Base-by-base conservation (phyloP, 805 yeast genomes). In the Candida xiaguanensis region DNA sequence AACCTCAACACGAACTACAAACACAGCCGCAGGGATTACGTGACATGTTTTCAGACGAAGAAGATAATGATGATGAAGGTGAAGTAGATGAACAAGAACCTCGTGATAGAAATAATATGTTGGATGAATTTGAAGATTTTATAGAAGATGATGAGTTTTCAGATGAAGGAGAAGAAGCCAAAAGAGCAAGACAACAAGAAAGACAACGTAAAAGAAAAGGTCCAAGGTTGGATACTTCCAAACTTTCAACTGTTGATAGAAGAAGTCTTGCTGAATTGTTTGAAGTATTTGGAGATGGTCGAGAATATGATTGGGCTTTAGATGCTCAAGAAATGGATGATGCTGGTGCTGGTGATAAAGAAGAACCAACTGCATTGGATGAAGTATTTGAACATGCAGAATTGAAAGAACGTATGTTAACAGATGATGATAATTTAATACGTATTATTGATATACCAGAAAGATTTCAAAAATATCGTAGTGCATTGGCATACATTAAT, bases 261-360 rank as follows among this genome's bases (percentile, higher is more conserved):
- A 98, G 93, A 52, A 86, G 87, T 58, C 77, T 91, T 47, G 93
- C 88, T 54, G 97, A 91, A 61, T 77, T 93, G 56, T 89, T 81
- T 54, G 99, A 93, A 58, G 87, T 93, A 11, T 93, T 93, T 58
- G 99, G 99, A 48, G 95, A 89, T 59, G 99, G 99, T 37, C 89
- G 82, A 47, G 97, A 91, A 55, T 93, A 93, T 61, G 96, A 87
- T 41, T 93, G 99, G 98, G 99, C 99, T 9, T 70, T 93, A 40
- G 96, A 88, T 54, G 93, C 87, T 20, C 96, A 90, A 63, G 80
- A 77, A 45, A 73, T 70, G 40, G 82, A 76, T 49, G 82, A 75
- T 36, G 77, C 66, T 19, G 78, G 77, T 24, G 60, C 65, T 42
- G 68, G 63, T 26, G 80, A 77, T n/a, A 74, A 70, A 34, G 67